Conservation (phyloP, 108 stramenopile genomes). For the Nitzschia sp. region DNA sequence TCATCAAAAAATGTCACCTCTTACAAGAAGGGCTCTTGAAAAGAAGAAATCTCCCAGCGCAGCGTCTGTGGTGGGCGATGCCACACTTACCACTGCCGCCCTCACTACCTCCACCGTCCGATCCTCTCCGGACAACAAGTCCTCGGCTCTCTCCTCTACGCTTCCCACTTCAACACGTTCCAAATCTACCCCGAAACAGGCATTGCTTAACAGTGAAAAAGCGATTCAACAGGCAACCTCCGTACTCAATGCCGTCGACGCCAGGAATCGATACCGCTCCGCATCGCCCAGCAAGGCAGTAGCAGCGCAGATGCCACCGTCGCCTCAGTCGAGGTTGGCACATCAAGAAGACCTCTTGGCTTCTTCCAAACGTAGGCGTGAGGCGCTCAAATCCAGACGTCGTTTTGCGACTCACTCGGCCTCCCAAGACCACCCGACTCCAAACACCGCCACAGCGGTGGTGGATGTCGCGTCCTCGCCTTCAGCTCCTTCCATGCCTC, state of each 20-base stretch:
- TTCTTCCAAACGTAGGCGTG: not conserved
- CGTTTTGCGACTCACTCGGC: not conserved
- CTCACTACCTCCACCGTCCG: slow-evolving; percentile 9
- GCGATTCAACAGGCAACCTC: slow-evolving; percentile 6
- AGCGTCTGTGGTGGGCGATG: not conserved
- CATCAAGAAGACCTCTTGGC: slow-evolving; percentile 5
- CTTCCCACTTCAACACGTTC: not conserved
- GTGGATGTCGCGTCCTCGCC: not conserved
- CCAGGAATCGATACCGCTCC: slow-evolving; percentile 6
- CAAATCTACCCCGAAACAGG: slow-evolving; percentile 7
- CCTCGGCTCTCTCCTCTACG: not conserved
- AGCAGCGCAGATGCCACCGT: not conserved
- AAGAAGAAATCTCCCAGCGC: slow-evolving; percentile 6
- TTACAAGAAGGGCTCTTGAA: slow-evolving; percentile 11
- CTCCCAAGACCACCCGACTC: slow-evolving; percentile 2
- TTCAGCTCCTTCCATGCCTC: not conserved
- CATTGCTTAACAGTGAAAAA: slow-evolving; percentile 6
- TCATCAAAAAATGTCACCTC: not conserved
- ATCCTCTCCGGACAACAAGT: not conserved
- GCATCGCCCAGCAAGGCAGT: not conserved
- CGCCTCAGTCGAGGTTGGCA: not conserved
- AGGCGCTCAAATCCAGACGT: not conserved
- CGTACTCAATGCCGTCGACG: slow-evolving; percentile 3
- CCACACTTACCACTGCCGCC: slow-evolving; percentile 5
- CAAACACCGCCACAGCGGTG: not conserved